These are phyloP conservation scores for Ustilago sp. DNA, from an alignment of 1,284 basidiomycete genomes.

Conservation along the genomic window DNA sequence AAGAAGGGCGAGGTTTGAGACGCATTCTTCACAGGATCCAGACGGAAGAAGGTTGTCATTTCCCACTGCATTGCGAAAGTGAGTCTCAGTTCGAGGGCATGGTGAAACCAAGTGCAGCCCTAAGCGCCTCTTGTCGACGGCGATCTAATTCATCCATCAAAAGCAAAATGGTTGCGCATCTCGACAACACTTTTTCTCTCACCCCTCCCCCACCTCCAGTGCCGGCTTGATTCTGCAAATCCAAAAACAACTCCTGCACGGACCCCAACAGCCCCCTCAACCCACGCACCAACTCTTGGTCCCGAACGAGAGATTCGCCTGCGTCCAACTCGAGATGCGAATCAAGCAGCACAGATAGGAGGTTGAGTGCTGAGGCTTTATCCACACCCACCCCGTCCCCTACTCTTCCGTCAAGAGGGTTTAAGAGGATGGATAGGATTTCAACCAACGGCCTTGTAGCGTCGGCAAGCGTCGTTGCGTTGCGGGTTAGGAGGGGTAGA, in stretches of 20 bases:
- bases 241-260: constrained; percentile 11
- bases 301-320: background rate
- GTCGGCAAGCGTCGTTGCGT: background rate
- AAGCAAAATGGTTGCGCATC: constrained; percentile 22
- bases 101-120: constrained; percentile 11
- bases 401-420: background rate
- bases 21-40: too few relatives aligned
- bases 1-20: too few relatives aligned
- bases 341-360: constrained; percentile 11
- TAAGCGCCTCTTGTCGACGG: background rate
- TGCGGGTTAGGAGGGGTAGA: background rate
- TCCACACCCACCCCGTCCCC: background rate
- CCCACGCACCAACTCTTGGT: background rate
- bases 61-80: background rate
- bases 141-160: constrained; percentile 24
- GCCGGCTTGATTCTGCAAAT: background rate
- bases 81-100: background rate
- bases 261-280: background rate
- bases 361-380: constrained; percentile 3
- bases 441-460: background rate
- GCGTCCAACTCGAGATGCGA: background rate
- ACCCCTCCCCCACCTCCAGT: background rate
- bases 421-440: background rate
- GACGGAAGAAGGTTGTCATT: too few relatives aligned
- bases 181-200: constrained; percentile 5